Evolutionary conservation across 495 filamentous ascomycete species (phyloP), one percentile per base, ranked within the genome.

Genomic region (Talaromyces ruber): DNA sequence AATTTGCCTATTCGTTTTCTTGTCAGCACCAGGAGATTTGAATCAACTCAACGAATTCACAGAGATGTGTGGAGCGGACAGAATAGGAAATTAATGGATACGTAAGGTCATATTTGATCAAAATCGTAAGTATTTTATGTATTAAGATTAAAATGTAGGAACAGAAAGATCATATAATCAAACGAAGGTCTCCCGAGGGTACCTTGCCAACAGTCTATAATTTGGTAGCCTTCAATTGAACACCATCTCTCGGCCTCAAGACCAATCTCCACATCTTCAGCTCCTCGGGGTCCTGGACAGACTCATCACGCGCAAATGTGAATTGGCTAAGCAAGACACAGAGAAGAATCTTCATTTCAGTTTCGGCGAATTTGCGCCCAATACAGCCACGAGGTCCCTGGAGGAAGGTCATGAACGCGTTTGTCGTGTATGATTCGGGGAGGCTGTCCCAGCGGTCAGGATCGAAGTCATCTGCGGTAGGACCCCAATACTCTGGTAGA

Each of bases 231-330:
- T 72, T 77, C 56, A 80, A 72, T 0, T 68, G 71, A 16, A 82
- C 71, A 7, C 80, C 80, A 61, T 79, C 74, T 67, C 74, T 76
- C 2, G 80, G 80, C 61, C 80, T 68, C 64, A 82, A 61, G 34
- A 82, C 79, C 28, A 82, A 62, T 6, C 79, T 68, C 80, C 79
- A 82, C 79, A 81, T 81, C 70, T 82, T 82, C 73, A 75, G 75
- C 18, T 76, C 68, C 69, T 82, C 80, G 7, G 79, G 80, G 62
- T 82, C 74, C 3, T 72, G 71, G 7, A 70, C 67, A 12, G 62
- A 61, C 34, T 64, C 64, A 57, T 81, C 76, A 6, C 69, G 69
- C 26, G 66, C 66, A 21, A 72, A 64, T 26, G 50, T 43, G 28
- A 70, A 71, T 30, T 63, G 60, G 54, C 68, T 70, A 12, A 71